A percentile compares a stretch with the other conserved stretches of the same genome.
Evolutionary conservation across 345 rosid species (phyloP).

Genomic region (Brassica nigra): DNA sequence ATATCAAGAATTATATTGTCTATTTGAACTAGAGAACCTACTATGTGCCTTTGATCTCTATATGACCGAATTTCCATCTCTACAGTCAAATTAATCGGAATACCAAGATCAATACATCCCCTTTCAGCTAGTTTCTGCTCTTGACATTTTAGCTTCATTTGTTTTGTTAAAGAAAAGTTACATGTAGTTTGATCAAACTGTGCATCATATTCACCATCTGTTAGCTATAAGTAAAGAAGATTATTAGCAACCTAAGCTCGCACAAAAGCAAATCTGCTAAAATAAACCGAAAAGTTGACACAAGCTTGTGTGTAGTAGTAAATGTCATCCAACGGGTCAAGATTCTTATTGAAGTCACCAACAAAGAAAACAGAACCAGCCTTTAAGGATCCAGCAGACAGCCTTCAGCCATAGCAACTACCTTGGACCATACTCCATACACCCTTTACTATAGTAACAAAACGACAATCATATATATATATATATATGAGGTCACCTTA

Average conservation of each 20-base stretch:
- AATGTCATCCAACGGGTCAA: slow-evolving; percentile 89
- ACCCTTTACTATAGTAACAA: slow-evolving; percentile 56
- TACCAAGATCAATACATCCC: background rate
- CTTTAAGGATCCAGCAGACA: slow-evolving; percentile 86
- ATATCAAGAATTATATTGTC: background rate
- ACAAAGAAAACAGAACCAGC: slow-evolving; percentile 67
- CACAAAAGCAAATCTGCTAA: background rate
- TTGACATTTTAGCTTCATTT: slow-evolving; percentile 82
- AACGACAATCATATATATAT: background rate
- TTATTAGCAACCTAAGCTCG: slow-evolving; percentile 2
- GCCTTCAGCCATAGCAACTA: slow-evolving; percentile 63
- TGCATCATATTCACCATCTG: slow-evolving; percentile 53
- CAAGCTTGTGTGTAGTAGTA: slow-evolving; percentile 75
- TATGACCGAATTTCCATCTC: background rate
- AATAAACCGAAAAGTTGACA: slow-evolving; percentile 6
- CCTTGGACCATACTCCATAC: slow-evolving; percentile 60
- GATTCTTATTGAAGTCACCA: slow-evolving; percentile 91
- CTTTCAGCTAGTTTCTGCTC: slow-evolving; percentile 57
- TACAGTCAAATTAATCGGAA: too few relatives aligned
- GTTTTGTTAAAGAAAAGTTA: slow-evolving; percentile 73
- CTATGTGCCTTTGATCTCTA: background rate
- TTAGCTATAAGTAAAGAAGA: slow-evolving; percentile 22
- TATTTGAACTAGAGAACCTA: background rate
- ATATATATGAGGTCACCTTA: background rate
- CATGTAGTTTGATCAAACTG: slow-evolving; percentile 52